A percentile compares a stretch with the other conserved stretches of the same genome.
Evolutionary conservation across 177 flowering plant genomes (phyloP).

Genomic region (Vitis hybrid): DNA sequence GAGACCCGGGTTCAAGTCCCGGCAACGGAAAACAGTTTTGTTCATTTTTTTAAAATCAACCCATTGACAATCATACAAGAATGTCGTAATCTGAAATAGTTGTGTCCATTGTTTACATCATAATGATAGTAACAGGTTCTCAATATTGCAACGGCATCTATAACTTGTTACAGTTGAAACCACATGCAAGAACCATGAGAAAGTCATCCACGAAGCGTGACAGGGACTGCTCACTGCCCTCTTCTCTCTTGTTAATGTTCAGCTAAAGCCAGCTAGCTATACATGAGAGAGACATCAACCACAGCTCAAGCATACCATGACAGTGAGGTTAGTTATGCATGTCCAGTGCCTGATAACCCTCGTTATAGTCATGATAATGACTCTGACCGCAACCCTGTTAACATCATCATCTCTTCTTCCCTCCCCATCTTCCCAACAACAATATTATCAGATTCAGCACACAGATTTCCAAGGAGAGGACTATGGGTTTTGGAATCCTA

Average conservation of each 20-base stretch:
- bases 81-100: too few relatives aligned
- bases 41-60: too few relatives aligned
- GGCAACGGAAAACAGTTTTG: slow-evolving; percentile 24
- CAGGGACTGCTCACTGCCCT: not conserved
- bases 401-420: not conserved
- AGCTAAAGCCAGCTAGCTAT: too few relatives aligned
- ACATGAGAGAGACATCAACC: too few relatives aligned
- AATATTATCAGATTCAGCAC: not conserved
- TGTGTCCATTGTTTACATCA: too few relatives aligned
- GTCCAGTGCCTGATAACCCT: not conserved
- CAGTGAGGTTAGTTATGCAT: slow-evolving; percentile 8
- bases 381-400: not conserved
- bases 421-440: not conserved
- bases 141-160: not conserved
- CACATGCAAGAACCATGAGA: slow-evolving; percentile 20
- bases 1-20: slow-evolving; percentile 68
- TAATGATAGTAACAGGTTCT: too few relatives aligned
- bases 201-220: slow-evolving; percentile 17
- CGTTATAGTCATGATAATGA: not conserved
- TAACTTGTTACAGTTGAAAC: not conserved
- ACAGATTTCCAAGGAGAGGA: slow-evolving; percentile 8
- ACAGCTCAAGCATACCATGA: not conserved
- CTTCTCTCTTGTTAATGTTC: too few relatives aligned
- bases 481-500: slow-evolving; percentile 27
- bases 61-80: too few relatives aligned